Base-by-base conservation (phyloP, 306 rosid species). In the Citrullus mucosospermus region DNA sequence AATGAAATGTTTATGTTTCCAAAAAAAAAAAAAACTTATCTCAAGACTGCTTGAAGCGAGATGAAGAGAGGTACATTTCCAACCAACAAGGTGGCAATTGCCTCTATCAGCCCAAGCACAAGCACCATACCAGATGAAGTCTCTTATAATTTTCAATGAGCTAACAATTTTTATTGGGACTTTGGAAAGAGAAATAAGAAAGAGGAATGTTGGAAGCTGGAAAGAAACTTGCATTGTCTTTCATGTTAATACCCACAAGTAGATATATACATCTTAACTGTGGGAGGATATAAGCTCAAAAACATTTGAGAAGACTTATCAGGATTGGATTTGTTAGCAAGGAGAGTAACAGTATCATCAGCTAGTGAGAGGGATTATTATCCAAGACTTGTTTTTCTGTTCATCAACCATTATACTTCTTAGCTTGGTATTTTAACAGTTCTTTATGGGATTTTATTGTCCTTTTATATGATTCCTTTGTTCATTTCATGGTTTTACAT, bases 401-500 rank as follows among this genome's bases (percentile, higher is more conserved):
- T 65, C 53, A 55, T 73, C 22, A 38, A 51, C 53, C 16, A 53
- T 59, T 46, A 15, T 58, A 17, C 15, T 50, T 57, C 72, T 56
- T 46, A 9, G 28, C 66, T 55, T 17, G 41, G 38, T 77, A 38
- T 83, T 73, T 57, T 68, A 54, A 51, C 39, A 28, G 15, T 67
- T 41, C 46, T 43, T 9, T 39, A 41, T 69, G 34, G 32, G 77
- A 48, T 48, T 48, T 72, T 73, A 16, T n/a, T 46, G 11, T 28
- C 25, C 34, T 32, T 54, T 75, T 3, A 44, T 44, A 22, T 55
- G 50, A 20, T 55, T 48, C 51, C 16, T 38, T 48, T 67, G 79
- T 81, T 58, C 81, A 66, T 36, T 80, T 82, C 78, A 68, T 79
- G 25, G 18, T 57, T 6, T 80, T 79, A 44, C 66, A 59, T 82